Base-by-base conservation (phyloP, 2,329 filamentous ascomycete genomes). In the Neopestalotiopsis clavispora region DNA sequence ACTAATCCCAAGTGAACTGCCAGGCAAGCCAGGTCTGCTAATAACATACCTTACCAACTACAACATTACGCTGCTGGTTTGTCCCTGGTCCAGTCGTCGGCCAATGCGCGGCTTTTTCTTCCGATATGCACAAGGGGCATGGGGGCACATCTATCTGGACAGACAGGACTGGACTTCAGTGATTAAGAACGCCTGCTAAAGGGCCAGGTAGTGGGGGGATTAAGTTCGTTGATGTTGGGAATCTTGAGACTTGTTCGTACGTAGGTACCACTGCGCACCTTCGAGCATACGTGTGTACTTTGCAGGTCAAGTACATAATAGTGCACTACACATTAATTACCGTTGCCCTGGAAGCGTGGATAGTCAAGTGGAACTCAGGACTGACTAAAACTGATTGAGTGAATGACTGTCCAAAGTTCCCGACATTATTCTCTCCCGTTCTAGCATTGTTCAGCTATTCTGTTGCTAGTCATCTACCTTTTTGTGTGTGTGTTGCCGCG, bases 41-140 rank as follows among this genome's bases (percentile, higher is more conserved):
- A 38, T 38, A 38, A 38, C 6, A 38, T 38, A 38, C 34, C 34
- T 38, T 38, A 10, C 34, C 34, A 38, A 38, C 34, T 38, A 38
- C 45, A 49, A 49, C 45, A 52, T 52, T 52, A 20, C 45, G 45
- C 59, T 17, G 30, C 59, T 32, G 30, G 59, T 34, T 34, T 17
- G 28, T 34, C 32, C 30, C n/a, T 34, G 32, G 32, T 34, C 32
- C 30, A 20, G 30, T 62, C 5, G 28, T 32, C 32, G 59, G 59
- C 59, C 59, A 62, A 23, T 34, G 59, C 59, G 59, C 59, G 34
- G 59, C 59, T 62, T 62, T 59, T 62, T 38, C 30, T 62, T 34
- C 59, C 59, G 59, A 62, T 30, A 7, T 40, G 59, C 59, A n/a
- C 17, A 32, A 30, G 58, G 23, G 34, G 23, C 23, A 28, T 28